Evolutionary conservation across 352 stramenopile genomes (phyloP), one percentile per base, ranked within the genome.

Genomic region (Phytophthora tentaculata): DNA sequence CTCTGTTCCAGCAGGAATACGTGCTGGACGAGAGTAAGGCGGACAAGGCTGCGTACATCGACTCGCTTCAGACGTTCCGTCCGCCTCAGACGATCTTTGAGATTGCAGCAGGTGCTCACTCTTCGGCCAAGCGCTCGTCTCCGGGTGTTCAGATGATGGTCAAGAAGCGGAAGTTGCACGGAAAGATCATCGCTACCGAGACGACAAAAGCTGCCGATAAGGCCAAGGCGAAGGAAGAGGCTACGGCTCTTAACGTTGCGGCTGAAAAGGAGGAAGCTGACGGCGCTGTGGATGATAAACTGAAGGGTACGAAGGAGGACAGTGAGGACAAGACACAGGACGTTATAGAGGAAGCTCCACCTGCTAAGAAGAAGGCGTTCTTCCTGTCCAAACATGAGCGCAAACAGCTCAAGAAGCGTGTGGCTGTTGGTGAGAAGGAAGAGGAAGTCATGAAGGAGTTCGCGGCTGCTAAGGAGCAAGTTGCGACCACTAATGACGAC

Each of bases 11-110:
- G 55, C 78, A 93, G 41, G 84, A 96, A 56, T 93, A 95, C 56
- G 88, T 97, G 60, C 74, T 94, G 3, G 84, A 95, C 59, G 87
- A 97, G 57, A 65, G 57, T 29, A 88, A 90, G 61, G 77, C 80
- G 16, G 73, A 91, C 24, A 89, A 97, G 53, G 84, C 95, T 53
- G 91, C 97, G 59, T 98, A 98, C 73, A 89, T 99, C 22, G 79
- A 90, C 47, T 95, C 89, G 53, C 85, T 99, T 64, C 84, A 96
- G 50, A 90, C 80, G 60, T 99, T 99, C 71, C 92, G 96, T 14
- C 96, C 96, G 14, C 95, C 96, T 58, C 94, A 98, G 77, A 98
- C 96, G 32, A 97, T 99, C 53, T 99, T 99, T 78, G 96, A 99
- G 72, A 95, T 98, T 50, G 93, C 96, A 50, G 90, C 85, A 19